A percentile compares a stretch with the other conserved stretches of the same genome.
Evolutionary conservation across 176 grass and related monocot genomes (phyloP).

Genomic region (Aegilops speltoides): DNA sequence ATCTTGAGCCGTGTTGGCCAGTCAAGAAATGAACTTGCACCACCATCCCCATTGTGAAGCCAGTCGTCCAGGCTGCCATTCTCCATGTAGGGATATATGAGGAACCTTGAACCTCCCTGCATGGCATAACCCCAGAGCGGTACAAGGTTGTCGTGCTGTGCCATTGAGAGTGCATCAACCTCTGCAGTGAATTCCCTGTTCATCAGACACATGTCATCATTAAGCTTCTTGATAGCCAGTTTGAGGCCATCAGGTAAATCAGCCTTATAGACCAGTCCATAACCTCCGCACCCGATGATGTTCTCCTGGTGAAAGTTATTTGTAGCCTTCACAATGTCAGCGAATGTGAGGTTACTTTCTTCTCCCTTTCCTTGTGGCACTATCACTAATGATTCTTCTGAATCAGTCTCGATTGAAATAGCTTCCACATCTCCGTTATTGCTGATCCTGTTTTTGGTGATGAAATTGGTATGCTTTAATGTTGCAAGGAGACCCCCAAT

Average conservation of each 20-base stretch:
- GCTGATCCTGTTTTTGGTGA: background rate
- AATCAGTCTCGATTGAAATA: background rate
- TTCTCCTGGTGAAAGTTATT: slow-evolving; percentile 64
- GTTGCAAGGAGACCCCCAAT: background rate
- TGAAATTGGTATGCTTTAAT: background rate
- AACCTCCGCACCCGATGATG: slow-evolving; percentile 68
- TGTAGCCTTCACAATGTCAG: slow-evolving; percentile 54
- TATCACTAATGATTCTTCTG: slow-evolving; percentile 35
- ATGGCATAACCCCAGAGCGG: slow-evolving; percentile 57
- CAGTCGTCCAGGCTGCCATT: slow-evolving; percentile 85
- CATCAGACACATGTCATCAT: slow-evolving; percentile 50
- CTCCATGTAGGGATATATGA: slow-evolving; percentile 82
- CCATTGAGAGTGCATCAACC: slow-evolving; percentile 63
- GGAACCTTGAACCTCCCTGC: slow-evolving; percentile 43
- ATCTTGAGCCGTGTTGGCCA: slow-evolving; percentile 67
- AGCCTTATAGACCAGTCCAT: slow-evolving; percentile 67
- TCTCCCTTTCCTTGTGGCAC: background rate
- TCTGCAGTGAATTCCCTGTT: slow-evolving; percentile 72
- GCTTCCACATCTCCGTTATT: slow-evolving; percentile 11
- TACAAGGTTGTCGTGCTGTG: slow-evolving; percentile 64
- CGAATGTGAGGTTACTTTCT: slow-evolving; percentile 41
- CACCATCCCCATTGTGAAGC: slow-evolving; percentile 61
- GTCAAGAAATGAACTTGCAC: slow-evolving; percentile 42
- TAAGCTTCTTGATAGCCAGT: slow-evolving; percentile 67
- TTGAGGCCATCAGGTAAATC: slow-evolving; percentile 44